Conservation (phyloP, 108 stramenopile genomes). For the Nannochloropsis gaditana region DNA sequence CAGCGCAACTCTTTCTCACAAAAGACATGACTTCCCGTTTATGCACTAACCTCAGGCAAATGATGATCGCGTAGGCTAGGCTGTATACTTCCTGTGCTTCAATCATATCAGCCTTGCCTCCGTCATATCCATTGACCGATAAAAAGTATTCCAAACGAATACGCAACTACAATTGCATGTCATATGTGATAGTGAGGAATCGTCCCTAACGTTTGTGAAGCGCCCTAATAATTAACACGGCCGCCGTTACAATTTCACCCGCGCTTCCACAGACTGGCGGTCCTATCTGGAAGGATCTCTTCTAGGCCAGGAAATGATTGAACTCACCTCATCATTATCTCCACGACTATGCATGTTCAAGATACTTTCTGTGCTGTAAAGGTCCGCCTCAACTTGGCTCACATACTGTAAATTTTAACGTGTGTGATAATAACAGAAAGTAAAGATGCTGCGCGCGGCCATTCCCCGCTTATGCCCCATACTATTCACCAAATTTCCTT, state of each 20-base stretch:
- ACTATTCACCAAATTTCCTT: neutral
- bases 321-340: neutral
- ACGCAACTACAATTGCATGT: neutral
- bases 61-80: conserved; percentile 9
- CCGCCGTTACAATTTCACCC: no score
- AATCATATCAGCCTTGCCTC: neutral
- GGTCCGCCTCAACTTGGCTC: conserved; percentile 8
- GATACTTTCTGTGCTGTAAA: neutral
- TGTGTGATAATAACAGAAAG: neutral
- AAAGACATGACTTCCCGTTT: no score
- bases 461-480: neutral
- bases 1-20: no score
- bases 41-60: neutral
- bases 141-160: conserved; percentile 17
- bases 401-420: neutral
- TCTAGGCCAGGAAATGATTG: no score
- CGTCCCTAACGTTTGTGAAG: no score
- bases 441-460: neutral
- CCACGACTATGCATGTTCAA: conserved; percentile 20
- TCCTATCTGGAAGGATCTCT: no score
- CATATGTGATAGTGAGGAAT: no score
- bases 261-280: no score
- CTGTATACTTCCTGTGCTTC: conserved; percentile 17
- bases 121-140: neutral
- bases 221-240: no score